A percentile compares a stretch with the other conserved stretches of the same genome.
phyloP scores from a whole-genome alignment of 1,284 basidiomycete genomes.

The Cryptococcus amylolentus region DNA sequence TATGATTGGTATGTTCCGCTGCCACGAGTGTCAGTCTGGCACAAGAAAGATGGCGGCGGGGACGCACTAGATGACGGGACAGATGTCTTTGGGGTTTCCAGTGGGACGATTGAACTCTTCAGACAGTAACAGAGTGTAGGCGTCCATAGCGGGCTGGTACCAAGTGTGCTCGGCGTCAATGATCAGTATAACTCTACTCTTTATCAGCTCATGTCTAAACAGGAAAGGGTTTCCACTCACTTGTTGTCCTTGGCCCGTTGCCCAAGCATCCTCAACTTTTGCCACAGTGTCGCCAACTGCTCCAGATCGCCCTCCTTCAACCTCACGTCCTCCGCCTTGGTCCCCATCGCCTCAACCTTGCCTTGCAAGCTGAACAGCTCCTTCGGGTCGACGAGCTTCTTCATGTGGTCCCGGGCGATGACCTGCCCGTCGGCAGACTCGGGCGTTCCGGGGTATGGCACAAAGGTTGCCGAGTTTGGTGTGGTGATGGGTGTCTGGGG shows the following conservation, averaged over 20 bases:
- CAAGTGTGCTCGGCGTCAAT: slow-evolving; percentile 77
- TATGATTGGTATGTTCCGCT: slow-evolving; percentile 82
- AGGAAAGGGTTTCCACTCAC: slow-evolving; percentile 17
- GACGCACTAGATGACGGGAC: slow-evolving; percentile 41
- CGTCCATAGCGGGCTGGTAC: slow-evolving; percentile 81
- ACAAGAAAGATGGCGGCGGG: not conserved
- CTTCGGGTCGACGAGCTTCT: slow-evolving; percentile 2
- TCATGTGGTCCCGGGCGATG: slow-evolving; percentile 20
- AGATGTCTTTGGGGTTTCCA: slow-evolving; percentile 12
- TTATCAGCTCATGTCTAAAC: slow-evolving; percentile 4
- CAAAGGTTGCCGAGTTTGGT: slow-evolving; percentile 21
- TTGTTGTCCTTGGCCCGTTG: slow-evolving; percentile 56
- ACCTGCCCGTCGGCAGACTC: slow-evolving; percentile 31
- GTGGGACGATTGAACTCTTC: slow-evolving; percentile 64
- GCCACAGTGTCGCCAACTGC: slow-evolving; percentile 60
- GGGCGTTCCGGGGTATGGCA: slow-evolving; percentile 66
- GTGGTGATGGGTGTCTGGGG: slow-evolving; percentile 24
- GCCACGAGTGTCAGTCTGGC: not conserved
- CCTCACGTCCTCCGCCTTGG: slow-evolving; percentile 31
- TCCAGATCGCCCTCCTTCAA: slow-evolving; percentile 55
- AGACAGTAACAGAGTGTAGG: slow-evolving; percentile 69
- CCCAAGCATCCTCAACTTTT: slow-evolving; percentile 61
- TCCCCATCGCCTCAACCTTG: slow-evolving; percentile 19
- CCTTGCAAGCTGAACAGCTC: slow-evolving; percentile 28
- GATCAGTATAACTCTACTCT: slow-evolving; percentile 55